Conservation (phyloP, 2,329 filamentous ascomycete genomes). For the Penicillium sp. region DNA sequence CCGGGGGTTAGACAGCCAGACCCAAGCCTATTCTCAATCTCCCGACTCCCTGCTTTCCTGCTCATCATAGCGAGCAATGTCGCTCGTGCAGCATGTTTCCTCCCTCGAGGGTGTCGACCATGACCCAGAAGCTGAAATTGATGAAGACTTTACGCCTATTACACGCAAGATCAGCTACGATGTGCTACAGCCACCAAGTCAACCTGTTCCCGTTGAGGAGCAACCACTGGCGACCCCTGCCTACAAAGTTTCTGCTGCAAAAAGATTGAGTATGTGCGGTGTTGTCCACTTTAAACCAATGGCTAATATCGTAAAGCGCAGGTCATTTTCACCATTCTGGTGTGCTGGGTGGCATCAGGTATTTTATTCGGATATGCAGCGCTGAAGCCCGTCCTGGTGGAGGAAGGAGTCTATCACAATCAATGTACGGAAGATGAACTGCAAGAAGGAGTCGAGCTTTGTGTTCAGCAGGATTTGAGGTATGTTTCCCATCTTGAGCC, state of each 20-base stretch:
- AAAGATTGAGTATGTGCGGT: conserved; percentile 38
- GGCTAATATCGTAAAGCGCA: conserved; percentile 54
- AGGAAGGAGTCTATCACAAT: conserved; percentile 72
- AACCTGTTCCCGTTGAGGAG: conserved; percentile 43
- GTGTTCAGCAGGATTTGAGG: conserved; percentile 64
- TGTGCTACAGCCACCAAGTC: conserved; percentile 48
- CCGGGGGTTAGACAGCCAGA: background rate
- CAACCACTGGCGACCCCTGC: conserved; percentile 52
- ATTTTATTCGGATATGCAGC: conserved; percentile 85
- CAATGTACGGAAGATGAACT: conserved; percentile 64
- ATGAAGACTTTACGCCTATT: conserved; percentile 28
- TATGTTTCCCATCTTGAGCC: conserved; percentile 28
- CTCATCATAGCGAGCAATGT: conserved; percentile 47
- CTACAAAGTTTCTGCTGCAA: conserved; percentile 55
- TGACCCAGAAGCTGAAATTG: conserved; percentile 38
- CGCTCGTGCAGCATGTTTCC: conserved; percentile 58
- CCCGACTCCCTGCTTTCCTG: background rate
- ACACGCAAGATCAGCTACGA: conserved; percentile 46
- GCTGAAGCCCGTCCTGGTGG: conserved; percentile 78
- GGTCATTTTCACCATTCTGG: conserved; percentile 69
- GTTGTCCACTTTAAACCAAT: background rate
- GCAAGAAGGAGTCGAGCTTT: conserved; percentile 57
- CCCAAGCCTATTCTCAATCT: background rate
- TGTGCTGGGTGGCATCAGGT: conserved; percentile 77
- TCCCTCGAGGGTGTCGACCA: conserved; percentile 56